Evolutionary conservation across 495 filamentous ascomycete species (phyloP).

Genomic region (Trichoderma parareesei): DNA sequence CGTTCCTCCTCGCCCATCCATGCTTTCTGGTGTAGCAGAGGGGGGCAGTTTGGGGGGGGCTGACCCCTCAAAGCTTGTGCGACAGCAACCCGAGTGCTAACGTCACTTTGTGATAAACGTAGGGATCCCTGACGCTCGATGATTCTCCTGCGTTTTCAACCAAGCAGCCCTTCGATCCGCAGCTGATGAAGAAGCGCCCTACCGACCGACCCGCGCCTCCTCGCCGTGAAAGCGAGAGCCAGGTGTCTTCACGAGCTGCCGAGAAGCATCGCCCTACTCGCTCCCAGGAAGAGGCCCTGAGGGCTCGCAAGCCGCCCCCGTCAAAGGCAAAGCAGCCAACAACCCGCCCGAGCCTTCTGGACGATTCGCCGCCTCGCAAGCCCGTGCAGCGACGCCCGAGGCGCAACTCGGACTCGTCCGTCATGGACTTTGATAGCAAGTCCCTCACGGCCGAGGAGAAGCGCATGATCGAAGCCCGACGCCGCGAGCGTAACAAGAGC

Average conservation of each 20-base stretch:
- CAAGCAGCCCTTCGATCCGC: constrained; percentile 18
- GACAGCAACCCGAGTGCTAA: background rate
- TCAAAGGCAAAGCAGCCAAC: constrained; percentile 13
- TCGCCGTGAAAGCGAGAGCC: constrained; percentile 45
- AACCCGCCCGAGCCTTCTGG: background rate
- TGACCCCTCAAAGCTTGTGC: constrained; percentile 14
- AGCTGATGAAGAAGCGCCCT: constrained; percentile 33
- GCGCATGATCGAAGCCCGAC: constrained; percentile 59
- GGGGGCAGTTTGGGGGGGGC: too few relatives aligned
- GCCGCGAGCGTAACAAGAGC: constrained; percentile 51
- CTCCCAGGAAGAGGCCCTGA: constrained; percentile 54
- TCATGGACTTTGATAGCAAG: constrained; percentile 57
- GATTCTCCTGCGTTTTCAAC: constrained; percentile 27
- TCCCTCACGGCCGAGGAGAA: constrained; percentile 70
- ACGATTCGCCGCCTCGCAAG: constrained; percentile 8
- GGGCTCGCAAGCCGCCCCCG: constrained; percentile 32
- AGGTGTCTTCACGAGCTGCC: constrained; percentile 30
- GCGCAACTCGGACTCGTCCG: constrained; percentile 91
- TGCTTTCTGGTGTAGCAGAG: too few relatives aligned
- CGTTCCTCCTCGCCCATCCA: too few relatives aligned
- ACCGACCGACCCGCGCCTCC: constrained; percentile 29
- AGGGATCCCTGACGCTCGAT: constrained; percentile 45
- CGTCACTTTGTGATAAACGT: background rate
- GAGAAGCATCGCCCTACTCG: constrained; percentile 50
- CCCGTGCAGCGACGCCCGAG: constrained; percentile 50